Base-by-base conservation (phyloP, 2,329 filamentous ascomycete genomes). In the Fusarium praegraminearum region DNA sequence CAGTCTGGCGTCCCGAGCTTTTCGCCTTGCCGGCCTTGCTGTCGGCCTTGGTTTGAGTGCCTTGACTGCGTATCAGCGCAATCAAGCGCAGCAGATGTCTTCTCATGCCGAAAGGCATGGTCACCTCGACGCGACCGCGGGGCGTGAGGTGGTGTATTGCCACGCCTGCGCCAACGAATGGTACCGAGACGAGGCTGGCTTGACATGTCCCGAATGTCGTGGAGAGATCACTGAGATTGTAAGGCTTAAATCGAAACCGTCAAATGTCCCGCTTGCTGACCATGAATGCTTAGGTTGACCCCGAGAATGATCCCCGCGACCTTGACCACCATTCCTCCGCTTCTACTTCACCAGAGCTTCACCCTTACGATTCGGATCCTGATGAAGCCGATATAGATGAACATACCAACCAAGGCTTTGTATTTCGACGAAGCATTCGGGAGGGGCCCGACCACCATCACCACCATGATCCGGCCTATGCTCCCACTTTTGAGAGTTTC, bases 211-310 rank as follows among this genome's bases (percentile, higher is more conserved):
- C 18, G 79, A 82, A n/a, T 99, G 96, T 77, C 78, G 85, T 6
- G 89, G 89, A 38, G 93, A 97, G 22, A 90, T 93, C 71, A 93
- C 89, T 18, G 94, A 99, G 81, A 93, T 98, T 73, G 94, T 97
- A 83, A 76, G 91, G 84, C 28, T 49, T 28, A 24, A 20, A 15
- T 35, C 2, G 5, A 35, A 22, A 26, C n/a, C 13, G 13, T 24
- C 10, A 9, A n/a, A 22, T 8, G 9, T 30, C 50, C 30, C 15
- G 18, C 33, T 45, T 44, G 40, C 74, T 76, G 36, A 75, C 59
- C 22, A n/a, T n/a, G 26, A 20, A 35, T 62, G 13, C 32, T 36
- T 40, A 89, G 87, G 77, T 89, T 22, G 81, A 81, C 24, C 76
- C 80, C 1, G 84, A 86, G 4, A 89, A 88, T 72, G 91, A 94